Percentiles rank a stretch among this genome's conserved stretches.
These are phyloP conservation scores for Purpureocillium lavendulum DNA, from an alignment of 2,329 filamentous ascomycete genomes.

Conservation along the genomic window DNA sequence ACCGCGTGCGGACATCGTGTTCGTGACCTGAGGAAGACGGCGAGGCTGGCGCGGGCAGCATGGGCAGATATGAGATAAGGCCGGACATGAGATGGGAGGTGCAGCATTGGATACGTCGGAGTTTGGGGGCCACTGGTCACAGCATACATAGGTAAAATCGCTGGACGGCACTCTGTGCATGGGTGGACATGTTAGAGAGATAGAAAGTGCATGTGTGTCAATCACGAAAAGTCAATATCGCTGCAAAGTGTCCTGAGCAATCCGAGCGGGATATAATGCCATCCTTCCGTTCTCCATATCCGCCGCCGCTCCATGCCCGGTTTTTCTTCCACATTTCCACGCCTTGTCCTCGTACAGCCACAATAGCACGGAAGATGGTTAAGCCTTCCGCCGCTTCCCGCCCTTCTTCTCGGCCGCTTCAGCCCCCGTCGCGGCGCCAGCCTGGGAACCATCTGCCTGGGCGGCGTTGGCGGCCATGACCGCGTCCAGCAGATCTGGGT, in stretches of 20 bases:
- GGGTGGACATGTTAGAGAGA: no score
- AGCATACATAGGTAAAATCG: no score
- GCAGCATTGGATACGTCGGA: no score
- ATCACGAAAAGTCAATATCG: no score
- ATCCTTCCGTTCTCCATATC: no score
- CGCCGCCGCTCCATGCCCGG: no score
- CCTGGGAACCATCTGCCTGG: constrained; percentile 7
- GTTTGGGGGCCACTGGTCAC: no score
- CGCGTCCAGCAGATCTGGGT: constrained; percentile 41
- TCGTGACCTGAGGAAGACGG: constrained; percentile 41
- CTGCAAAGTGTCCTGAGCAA: no score
- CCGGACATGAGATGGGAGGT: background rate
- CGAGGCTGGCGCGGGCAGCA: constrained; percentile 37
- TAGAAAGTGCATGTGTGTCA: no score
- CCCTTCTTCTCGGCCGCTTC: constrained; percentile 29
- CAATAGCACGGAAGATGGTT: background rate
- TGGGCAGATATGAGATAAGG: constrained; percentile 34
- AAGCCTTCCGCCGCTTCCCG: constrained; percentile 39
- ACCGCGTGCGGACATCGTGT: constrained; percentile 44
- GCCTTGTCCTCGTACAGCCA: background rate
- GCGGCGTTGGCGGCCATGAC: constrained; percentile 25
- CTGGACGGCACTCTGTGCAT: no score
- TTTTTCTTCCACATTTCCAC: background rate
- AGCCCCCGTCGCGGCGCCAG: constrained; percentile 19
- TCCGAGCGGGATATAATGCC: no score